A percentile compares a stretch with the other conserved stretches of the same genome.
Evolutionary conservation across 2,329 filamentous ascomycete genomes (phyloP).

Genomic region (Mariannaea sp.): DNA sequence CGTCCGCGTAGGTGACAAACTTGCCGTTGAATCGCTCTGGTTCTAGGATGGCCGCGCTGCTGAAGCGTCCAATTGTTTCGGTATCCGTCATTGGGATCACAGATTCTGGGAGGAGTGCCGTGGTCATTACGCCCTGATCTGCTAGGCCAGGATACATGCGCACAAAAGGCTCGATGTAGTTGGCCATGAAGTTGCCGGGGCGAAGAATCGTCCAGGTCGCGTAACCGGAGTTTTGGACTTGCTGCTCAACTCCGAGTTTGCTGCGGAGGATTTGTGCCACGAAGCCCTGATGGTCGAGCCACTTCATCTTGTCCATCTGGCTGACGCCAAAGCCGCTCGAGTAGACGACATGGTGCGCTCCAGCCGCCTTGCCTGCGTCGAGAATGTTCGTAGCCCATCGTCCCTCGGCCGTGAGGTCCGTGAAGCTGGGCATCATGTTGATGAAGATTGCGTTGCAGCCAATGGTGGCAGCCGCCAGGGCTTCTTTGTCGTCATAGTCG

Average conservation of each 20-base stretch:
- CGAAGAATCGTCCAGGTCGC: slow-evolving; percentile 54
- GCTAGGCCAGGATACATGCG: slow-evolving; percentile 47
- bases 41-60: slow-evolving; percentile 49
- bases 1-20: slow-evolving; percentile 48
- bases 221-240: slow-evolving; percentile 45
- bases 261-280: slow-evolving; percentile 40
- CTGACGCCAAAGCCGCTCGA: slow-evolving; percentile 42
- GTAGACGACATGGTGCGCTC: slow-evolving; percentile 45
- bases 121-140: slow-evolving; percentile 45
- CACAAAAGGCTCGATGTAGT: slow-evolving; percentile 51
- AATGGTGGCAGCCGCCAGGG: slow-evolving; percentile 38
- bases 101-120: slow-evolving; percentile 43
- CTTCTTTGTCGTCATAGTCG: slow-evolving; percentile 40
- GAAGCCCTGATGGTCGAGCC: slow-evolving; percentile 37
- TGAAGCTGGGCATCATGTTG: slow-evolving; percentile 41
- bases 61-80: slow-evolving; percentile 53
- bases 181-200: slow-evolving; percentile 57
- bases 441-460: slow-evolving; percentile 43
- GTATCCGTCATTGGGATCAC: slow-evolving; percentile 51
- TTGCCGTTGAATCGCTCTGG: slow-evolving; percentile 47
- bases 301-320: slow-evolving; percentile 35
- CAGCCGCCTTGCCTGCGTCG: slow-evolving; percentile 44
- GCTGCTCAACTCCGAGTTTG: slow-evolving; percentile 51
- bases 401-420: slow-evolving; percentile 38
- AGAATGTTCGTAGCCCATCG: slow-evolving; percentile 41